Conservation (phyloP, 2,329 filamentous ascomycete genomes). For the Talaromyces sp. region DNA sequence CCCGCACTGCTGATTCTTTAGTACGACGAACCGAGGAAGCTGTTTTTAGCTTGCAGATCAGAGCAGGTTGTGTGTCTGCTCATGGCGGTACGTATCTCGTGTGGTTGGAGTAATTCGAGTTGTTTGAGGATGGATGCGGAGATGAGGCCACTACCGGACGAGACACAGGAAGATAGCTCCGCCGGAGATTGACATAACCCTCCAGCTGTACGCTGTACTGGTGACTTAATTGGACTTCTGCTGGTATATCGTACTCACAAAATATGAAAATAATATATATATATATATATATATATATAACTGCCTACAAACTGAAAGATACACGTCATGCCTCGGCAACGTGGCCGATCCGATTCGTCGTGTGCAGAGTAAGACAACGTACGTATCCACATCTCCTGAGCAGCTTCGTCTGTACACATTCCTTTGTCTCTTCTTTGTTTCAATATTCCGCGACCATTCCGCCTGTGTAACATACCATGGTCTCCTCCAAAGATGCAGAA, state of each 20-base stretch:
- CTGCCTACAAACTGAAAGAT: not conserved
- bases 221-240: not conserved
- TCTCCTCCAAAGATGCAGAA: conserved; percentile 32
- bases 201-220: not conserved
- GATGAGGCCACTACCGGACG: not conserved
- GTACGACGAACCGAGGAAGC: not conserved
- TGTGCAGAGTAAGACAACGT: not conserved
- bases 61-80: not conserved
- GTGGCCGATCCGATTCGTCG: conserved; percentile 5
- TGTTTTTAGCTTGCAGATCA: not conserved
- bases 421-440: not conserved
- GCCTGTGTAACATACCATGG: conserved; percentile 24
- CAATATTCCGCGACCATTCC: not conserved
- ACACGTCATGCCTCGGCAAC: conserved; percentile 7
- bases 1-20: not conserved
- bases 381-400: conserved; percentile 4
- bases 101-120: not conserved
- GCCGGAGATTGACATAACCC: not conserved
- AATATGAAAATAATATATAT: not conserved
- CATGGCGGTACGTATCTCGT: not conserved
- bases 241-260: not conserved
- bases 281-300: not conserved
- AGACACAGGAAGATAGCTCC: not conserved
- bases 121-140: not conserved
- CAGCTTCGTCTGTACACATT: not conserved